Percentiles rank a stretch among this genome's conserved stretches.
phyloP scores from a whole-genome alignment of 1,284 basidiomycete genomes.

The Athelia psychrophila region DNA sequence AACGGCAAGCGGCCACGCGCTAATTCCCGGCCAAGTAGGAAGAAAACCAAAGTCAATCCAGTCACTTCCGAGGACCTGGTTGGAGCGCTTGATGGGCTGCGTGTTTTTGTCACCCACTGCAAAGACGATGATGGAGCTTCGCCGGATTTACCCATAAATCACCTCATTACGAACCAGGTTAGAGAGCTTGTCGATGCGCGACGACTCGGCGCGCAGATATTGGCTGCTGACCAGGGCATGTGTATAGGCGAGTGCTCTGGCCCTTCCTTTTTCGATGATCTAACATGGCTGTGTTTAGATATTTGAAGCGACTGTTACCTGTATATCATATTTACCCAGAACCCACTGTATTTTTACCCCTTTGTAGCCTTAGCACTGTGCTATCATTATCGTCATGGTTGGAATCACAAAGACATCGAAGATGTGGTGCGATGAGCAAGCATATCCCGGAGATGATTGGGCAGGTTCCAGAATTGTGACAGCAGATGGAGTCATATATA shows the following conservation, averaged over 20 bases:
- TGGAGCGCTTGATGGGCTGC: slow-evolving; percentile 53
- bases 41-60: slow-evolving; percentile 42
- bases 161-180: slow-evolving; percentile 64
- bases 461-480: too few relatives aligned
- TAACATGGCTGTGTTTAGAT: too few relatives aligned
- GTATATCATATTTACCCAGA: too few relatives aligned
- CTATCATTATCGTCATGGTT: too few relatives aligned
- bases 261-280: too few relatives aligned
- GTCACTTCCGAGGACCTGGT: slow-evolving; percentile 37
- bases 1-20: slow-evolving; percentile 13
- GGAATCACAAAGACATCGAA: too few relatives aligned
- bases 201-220: slow-evolving; percentile 58
- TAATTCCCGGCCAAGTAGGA: slow-evolving; percentile 35
- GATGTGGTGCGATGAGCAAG: too few relatives aligned
- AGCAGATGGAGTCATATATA: too few relatives aligned
- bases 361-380: too few relatives aligned
- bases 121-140: slow-evolving; percentile 59
- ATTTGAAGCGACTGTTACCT: too few relatives aligned
- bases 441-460: too few relatives aligned
- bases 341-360: too few relatives aligned
- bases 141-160: slow-evolving; percentile 44
- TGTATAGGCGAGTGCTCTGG: slow-evolving; percentile 53
- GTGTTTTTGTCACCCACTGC: slow-evolving; percentile 76
- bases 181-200: slow-evolving; percentile 49
- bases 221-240: slow-evolving; percentile 71